phyloP scores from a whole-genome alignment of 2,329 filamentous ascomycete species.

The Neocatenulostroma microsporum region DNA sequence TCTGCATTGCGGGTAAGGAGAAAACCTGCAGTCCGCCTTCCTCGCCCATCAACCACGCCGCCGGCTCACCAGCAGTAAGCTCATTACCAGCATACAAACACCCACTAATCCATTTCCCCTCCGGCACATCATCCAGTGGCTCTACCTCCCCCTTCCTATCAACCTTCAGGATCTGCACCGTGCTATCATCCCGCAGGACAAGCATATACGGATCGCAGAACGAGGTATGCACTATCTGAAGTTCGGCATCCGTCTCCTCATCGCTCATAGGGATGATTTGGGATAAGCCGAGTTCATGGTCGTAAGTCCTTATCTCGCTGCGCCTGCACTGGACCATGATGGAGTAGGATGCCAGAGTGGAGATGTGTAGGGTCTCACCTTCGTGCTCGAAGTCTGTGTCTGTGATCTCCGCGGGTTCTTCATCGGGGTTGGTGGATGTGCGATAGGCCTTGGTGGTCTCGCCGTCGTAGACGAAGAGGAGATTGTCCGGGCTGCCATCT shows the following conservation, averaged over 20 bases:
- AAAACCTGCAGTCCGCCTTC: slow-evolving; percentile 68
- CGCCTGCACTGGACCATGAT: slow-evolving; percentile 81
- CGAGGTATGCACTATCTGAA: slow-evolving; percentile 68
- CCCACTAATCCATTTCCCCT: slow-evolving; percentile 71
- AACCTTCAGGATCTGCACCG: slow-evolving; percentile 68
- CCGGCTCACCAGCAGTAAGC: slow-evolving; percentile 45
- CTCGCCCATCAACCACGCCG: slow-evolving; percentile 70
- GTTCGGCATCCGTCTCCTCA: slow-evolving; percentile 76
- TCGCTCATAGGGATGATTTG: slow-evolving; percentile 92
- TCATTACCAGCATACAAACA: slow-evolving; percentile 73
- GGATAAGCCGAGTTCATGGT: slow-evolving; percentile 80
- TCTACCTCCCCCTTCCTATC: slow-evolving; percentile 45
- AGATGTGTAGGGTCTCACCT: slow-evolving; percentile 77
- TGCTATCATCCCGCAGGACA: slow-evolving; percentile 75
- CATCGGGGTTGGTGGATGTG: slow-evolving; percentile 2
- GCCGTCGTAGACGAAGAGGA: slow-evolving; percentile 26
- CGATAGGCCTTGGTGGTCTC: slow-evolving; percentile 22
- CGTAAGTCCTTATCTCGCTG: slow-evolving; percentile 82
- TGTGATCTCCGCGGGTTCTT: slow-evolving; percentile 45
- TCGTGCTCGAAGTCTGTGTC: slow-evolving; percentile 89
- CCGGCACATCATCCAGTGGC: slow-evolving; percentile 49
- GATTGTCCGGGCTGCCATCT: slow-evolving; percentile 20
- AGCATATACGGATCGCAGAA: slow-evolving; percentile 82
- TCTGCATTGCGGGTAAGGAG: slow-evolving; percentile 63
- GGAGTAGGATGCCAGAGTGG: slow-evolving; percentile 69